These are phyloP conservation scores for Ophiobolus disseminans DNA, from an alignment of 2,329 filamentous ascomycete genomes.

Conservation along the genomic window DNA sequence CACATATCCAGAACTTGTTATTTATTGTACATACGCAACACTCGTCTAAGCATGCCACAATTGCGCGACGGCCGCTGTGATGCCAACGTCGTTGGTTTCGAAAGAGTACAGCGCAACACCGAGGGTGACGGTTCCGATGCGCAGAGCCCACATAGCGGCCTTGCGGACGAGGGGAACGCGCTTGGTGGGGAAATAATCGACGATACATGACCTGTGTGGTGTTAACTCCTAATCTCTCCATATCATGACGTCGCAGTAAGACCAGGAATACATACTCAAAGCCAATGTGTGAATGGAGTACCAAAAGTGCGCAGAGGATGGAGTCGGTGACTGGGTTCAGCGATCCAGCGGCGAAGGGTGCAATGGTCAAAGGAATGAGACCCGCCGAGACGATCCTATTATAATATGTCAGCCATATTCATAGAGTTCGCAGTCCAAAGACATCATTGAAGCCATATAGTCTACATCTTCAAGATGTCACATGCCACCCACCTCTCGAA, in stretches of 20 bases:
- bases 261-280: conserved; percentile 69
- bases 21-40: conserved; percentile 16
- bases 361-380: conserved; percentile 84
- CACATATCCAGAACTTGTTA: neutral
- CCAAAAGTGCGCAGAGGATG: conserved; percentile 78
- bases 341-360: conserved; percentile 89
- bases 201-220: conserved; percentile 69
- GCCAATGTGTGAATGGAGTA: conserved; percentile 95
- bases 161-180: conserved; percentile 72
- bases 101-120: conserved; percentile 96
- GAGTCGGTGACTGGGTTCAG: conserved; percentile 90
- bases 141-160: conserved; percentile 78
- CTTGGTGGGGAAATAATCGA: conserved; percentile 85
- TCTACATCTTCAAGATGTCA: neutral
- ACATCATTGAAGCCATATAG: neutral
- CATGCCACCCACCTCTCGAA: conserved; percentile 72
- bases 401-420: neutral
- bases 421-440: too few species aligned
- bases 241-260: too few species aligned
- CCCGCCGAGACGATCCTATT: conserved; percentile 75
- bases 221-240: conserved; percentile 11
- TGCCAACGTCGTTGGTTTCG: conserved; percentile 96
- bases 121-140: conserved; percentile 77
- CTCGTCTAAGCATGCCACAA: conserved; percentile 78
- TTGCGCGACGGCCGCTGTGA: conserved; percentile 87